Evolutionary conservation across 2,329 filamentous ascomycete genomes (phyloP), one percentile per base, ranked within the genome.

Genomic region (Venturia carpophila): DNA sequence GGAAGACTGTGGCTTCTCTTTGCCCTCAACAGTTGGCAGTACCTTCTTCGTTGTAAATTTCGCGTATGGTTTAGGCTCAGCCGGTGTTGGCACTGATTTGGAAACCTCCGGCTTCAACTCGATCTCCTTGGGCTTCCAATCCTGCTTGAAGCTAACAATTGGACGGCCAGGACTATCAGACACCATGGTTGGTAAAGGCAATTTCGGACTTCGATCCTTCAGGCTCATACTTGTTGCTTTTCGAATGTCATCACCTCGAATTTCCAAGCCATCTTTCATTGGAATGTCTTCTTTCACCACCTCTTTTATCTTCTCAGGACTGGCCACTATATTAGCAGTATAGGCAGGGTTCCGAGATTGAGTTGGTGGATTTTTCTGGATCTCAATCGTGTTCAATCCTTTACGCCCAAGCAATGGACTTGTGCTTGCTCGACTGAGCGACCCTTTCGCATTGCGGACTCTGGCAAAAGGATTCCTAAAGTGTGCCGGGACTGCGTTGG

Each of bases 141-240:
- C 84, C 72, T 84, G 84, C 78, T 96, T 85, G 82, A 97, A 97
- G 83, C 93, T 97, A 82, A 97, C 93, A 81, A 97, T 97, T 68
- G 93, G 93, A 74, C 93, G 87, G 71, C 91, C 91, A 71, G 90
- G 89, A 73, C 84, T 89, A 79, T 97, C 89, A 79, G 92, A 97
- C 76, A 97, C 92, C 72, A 90, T 88, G 64, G 90, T 91, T 69
- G 93, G 93, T 72, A 89, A 93, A 37, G 92, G 93, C 68, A 97
- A 81, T 74, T 90, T 95, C 66, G 87, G 78, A 76, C 92, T 97
- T 73, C 92, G 87, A 76, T 96, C 91, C 74, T 87, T 92, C 68
- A 94, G 80, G 74, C 82, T 88, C 84, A 95, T 95, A 77, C 90
- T 94, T 9, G 93, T 97, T 64, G 93, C 93, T 69, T 90, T 86